Conservation (phyloP, 2,329 filamentous ascomycete genomes). For the Talaromyces sp. region DNA sequence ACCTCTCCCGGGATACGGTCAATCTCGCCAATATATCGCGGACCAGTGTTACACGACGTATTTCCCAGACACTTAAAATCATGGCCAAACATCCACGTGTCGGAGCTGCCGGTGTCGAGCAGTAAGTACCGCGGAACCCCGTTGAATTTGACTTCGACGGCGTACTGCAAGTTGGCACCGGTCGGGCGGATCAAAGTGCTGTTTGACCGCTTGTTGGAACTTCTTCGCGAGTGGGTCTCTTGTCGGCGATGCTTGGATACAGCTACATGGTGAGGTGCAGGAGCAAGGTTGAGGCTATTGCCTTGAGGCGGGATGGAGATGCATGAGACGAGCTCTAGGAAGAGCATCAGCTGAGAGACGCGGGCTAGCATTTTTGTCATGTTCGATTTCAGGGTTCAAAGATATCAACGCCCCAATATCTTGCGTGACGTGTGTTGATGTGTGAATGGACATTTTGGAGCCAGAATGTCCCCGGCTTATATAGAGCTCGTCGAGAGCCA, state of each 20-base stretch:
- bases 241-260: not conserved
- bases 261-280: not conserved
- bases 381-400: not conserved
- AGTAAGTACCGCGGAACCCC: constrained; percentile 1
- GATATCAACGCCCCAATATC: not conserved
- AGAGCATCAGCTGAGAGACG: not conserved
- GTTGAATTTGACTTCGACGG: constrained; percentile 2
- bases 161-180: not conserved
- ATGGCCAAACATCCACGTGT: constrained; percentile 1
- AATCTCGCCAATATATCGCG: not conserved
- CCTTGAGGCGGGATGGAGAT: not conserved
- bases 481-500: not conserved
- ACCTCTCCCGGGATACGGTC: not conserved
- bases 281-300: not conserved
- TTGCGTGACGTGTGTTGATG: not conserved
- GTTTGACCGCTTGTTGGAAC: not conserved
- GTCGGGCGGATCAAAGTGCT: constrained; percentile 1
- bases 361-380: not conserved
- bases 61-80: not conserved
- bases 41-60: not conserved
- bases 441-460: not conserved
- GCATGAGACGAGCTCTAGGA: constrained; percentile 1
- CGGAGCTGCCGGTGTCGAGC: constrained; percentile 1
- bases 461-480: not conserved
- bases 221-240: not conserved